phyloP scores from a whole-genome alignment of 768 basidiomycete species.

The Pholiota conissans region DNA sequence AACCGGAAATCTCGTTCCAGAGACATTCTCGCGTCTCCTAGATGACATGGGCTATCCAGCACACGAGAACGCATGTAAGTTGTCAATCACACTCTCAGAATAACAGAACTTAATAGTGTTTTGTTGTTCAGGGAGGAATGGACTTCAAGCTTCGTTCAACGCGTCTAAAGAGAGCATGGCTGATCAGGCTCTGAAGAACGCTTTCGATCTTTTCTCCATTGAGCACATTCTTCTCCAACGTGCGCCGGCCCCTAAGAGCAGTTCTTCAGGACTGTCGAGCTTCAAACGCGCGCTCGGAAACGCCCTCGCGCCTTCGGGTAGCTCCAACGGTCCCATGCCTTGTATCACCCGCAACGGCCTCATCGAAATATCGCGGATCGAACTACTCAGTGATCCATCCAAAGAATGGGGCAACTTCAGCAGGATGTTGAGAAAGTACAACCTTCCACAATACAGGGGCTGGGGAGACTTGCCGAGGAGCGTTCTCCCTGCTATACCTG shows the following conservation, averaged over 20 bases:
- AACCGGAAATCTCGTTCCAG: constrained; percentile 9
- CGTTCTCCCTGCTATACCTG: constrained; percentile 7
- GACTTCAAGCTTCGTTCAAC: constrained; percentile 2
- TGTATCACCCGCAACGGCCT: constrained; percentile 12
- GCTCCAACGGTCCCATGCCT: constrained; percentile 9
- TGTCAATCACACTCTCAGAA: background rate
- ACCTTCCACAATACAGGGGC: constrained; percentile 8
- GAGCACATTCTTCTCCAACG: constrained; percentile 12
- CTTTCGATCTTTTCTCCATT: constrained; percentile 13
- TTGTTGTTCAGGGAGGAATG: constrained; percentile 6
- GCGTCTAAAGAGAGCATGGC: constrained; percentile 12
- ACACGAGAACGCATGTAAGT: constrained; percentile 12
- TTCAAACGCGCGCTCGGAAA: constrained; percentile 6
- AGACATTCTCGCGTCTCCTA: constrained; percentile 11
- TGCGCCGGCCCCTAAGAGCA: background rate
- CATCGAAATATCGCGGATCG: constrained; percentile 6
- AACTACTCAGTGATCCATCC: constrained; percentile 5
- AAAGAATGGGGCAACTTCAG: constrained; percentile 13
- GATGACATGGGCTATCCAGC: constrained; percentile 11
- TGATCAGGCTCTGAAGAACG: constrained; percentile 11
- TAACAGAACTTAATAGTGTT: background rate
- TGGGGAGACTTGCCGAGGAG: constrained; percentile 12
- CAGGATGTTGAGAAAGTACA: constrained; percentile 8
- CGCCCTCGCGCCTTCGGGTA: background rate
- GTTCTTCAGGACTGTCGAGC: constrained; percentile 1